These are phyloP conservation scores for Xylariaceae sp. DNA, from an alignment of 2,329 filamentous ascomycete species.

Conservation along the genomic window DNA sequence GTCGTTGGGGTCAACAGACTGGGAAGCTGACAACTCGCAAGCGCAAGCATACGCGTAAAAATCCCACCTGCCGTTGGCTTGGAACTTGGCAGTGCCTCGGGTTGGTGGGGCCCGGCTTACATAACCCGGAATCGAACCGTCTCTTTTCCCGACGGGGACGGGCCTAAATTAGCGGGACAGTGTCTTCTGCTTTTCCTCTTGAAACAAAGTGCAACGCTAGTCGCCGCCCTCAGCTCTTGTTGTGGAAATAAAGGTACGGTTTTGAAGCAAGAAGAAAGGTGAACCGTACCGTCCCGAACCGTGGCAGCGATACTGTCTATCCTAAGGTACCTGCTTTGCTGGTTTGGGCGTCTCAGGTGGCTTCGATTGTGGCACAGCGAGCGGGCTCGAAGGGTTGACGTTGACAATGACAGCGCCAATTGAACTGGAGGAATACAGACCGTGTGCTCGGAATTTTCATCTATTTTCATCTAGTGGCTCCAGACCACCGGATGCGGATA, in stretches of 20 bases:
- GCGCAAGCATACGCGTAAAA: no score
- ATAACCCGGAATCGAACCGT: no score
- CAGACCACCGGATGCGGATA: neutral
- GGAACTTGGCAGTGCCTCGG: neutral
- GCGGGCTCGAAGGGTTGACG: conserved; percentile 3
- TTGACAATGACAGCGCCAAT: conserved; percentile 8
- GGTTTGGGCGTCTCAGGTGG: no score
- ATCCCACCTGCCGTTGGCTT: no score
- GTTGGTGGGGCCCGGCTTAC: neutral
- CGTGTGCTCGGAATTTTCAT: conserved; percentile 13
- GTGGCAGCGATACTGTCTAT: neutral
- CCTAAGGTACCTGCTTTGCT: neutral
- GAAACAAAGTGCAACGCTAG: neutral
- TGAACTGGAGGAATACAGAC: conserved; percentile 13
- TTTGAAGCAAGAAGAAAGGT: neutral
- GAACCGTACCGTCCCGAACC: neutral
- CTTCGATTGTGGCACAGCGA: neutral
- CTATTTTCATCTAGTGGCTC: conserved; percentile 10
- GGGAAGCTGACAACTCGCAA: no score
- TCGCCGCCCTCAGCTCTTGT: neutral
- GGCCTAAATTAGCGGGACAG: neutral
- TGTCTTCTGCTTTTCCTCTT: neutral
- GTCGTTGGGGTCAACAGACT: no score
- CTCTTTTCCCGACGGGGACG: neutral
- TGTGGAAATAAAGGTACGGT: neutral